Conservation (phyloP, 1,284 basidiomycete species). For the Rhodotorula sp. region DNA sequence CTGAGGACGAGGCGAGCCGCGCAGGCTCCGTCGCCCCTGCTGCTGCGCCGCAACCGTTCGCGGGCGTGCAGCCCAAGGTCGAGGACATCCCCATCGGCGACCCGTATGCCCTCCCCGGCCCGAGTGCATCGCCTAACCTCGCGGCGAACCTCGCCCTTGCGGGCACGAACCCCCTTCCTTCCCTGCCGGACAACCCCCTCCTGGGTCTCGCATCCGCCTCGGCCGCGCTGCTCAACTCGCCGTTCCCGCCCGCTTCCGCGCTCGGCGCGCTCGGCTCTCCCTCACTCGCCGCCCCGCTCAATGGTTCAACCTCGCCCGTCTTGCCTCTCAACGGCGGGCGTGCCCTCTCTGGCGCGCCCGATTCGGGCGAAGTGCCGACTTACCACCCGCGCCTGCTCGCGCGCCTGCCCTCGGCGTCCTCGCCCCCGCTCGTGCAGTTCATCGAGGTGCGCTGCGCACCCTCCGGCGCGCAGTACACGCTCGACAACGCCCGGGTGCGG, state of each 20-base stretch:
- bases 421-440: neutral
- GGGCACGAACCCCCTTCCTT: too few relatives aligned
- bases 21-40: neutral
- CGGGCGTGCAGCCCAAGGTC: neutral
- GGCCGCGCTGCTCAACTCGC: neutral
- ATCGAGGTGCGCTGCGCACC: slow-evolving; percentile 8
- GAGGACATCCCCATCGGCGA: neutral
- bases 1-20: slow-evolving; percentile 2
- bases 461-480: neutral
- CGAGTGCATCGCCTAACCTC: neutral
- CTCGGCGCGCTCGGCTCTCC: neutral
- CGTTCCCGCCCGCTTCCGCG: neutral
- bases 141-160: neutral
- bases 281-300: neutral
- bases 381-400: slow-evolving; percentile 8
- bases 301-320: neutral
- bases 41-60: neutral
- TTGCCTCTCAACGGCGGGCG: neutral
- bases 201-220: neutral
- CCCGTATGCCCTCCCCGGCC: slow-evolving; percentile 3
- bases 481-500: slow-evolving; percentile 13
- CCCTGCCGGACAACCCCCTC: neutral
- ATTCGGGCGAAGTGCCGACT: neutral
- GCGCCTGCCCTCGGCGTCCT: neutral
- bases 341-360: neutral